A percentile compares a stretch with the other conserved stretches of the same genome.
Conservation (phyloP, 1,284 basidiomycete genomes). For the Sporisorium exsertum region DNA sequence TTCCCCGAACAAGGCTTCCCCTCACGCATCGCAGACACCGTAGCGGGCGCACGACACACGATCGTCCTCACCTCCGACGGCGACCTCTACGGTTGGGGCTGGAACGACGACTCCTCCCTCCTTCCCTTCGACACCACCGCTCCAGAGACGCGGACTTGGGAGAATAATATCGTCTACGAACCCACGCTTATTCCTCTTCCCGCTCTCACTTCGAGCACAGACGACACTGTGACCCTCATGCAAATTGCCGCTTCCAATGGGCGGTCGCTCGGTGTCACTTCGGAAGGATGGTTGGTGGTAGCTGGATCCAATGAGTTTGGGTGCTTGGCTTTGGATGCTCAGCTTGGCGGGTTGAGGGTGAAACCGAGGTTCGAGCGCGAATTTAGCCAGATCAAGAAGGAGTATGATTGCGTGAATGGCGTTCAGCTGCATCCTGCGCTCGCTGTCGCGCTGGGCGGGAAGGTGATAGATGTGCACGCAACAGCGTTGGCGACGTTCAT, state of each 20-base stretch:
- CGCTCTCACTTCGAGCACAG: background rate
- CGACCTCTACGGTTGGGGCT: constrained; percentile 47
- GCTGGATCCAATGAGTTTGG: constrained; percentile 23
- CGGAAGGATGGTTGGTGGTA: constrained; percentile 4
- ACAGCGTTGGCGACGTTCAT: constrained; percentile 24
- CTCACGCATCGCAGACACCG: constrained; percentile 1
- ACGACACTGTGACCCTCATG: background rate
- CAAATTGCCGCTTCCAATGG: constrained; percentile 5
- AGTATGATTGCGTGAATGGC: constrained; percentile 31
- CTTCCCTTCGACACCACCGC: background rate
- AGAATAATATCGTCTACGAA: constrained; percentile 12
- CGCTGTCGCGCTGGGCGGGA: background rate
- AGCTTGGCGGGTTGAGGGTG: background rate
- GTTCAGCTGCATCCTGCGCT: constrained; percentile 14
- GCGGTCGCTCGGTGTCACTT: constrained; percentile 10
- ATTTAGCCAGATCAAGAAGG: constrained; percentile 33
- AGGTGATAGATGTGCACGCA: constrained; percentile 20
- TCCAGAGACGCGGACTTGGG: background rate
- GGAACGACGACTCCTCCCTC: constrained; percentile 34
- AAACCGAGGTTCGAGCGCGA: constrained; percentile 22
- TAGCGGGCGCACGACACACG: constrained; percentile 21
- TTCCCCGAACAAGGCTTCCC: constrained; percentile 19
- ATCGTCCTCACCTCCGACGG: constrained; percentile 19
- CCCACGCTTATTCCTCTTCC: constrained; percentile 15
- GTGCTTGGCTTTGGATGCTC: constrained; percentile 3